Evolutionary conservation across 2,329 filamentous ascomycete species (phyloP).

Genomic region (Colletotrichum sp.): DNA sequence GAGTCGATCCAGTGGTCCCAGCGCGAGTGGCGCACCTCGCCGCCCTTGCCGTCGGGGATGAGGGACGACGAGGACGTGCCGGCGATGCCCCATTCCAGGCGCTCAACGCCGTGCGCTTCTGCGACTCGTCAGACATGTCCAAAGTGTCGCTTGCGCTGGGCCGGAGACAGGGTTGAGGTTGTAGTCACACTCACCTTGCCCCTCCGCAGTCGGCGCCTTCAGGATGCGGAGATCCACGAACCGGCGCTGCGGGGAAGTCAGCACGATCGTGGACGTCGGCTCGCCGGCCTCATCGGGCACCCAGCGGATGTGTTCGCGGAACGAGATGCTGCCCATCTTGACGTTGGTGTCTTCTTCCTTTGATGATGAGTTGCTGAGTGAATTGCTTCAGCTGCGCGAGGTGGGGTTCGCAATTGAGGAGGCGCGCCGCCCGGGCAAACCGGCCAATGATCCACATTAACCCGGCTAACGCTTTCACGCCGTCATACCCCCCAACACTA

Average conservation of each 20-base stretch:
- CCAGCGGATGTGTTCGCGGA: conserved; percentile 65
- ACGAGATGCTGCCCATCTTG: conserved; percentile 56
- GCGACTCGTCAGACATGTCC: not conserved
- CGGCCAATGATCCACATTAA: conserved; percentile 5
- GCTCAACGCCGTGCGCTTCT: conserved; percentile 12
- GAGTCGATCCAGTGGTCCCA: conserved; percentile 69
- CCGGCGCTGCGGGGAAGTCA: conserved; percentile 61
- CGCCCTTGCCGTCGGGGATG: conserved; percentile 28
- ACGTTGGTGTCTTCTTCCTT: not conserved
- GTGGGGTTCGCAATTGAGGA: not conserved
- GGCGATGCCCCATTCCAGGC: conserved; percentile 71
- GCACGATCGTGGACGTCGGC: conserved; percentile 67
- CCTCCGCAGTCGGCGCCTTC: conserved; percentile 24
- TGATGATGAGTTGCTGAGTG: not conserved
- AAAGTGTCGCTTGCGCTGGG: not conserved
- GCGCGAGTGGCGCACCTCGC: conserved; percentile 36
- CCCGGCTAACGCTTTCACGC: not conserved
- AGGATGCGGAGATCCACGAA: conserved; percentile 68
- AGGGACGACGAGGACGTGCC: conserved; percentile 52
- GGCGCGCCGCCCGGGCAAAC: not conserved
- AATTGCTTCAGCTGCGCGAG: not conserved
- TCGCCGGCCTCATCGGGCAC: conserved; percentile 56
- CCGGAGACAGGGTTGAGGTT: not conserved
- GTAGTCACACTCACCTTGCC: not conserved
- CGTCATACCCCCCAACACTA: not conserved